Conservation (phyloP, 176 grass and related monocot species). For the Calamus simplicifolius region DNA sequence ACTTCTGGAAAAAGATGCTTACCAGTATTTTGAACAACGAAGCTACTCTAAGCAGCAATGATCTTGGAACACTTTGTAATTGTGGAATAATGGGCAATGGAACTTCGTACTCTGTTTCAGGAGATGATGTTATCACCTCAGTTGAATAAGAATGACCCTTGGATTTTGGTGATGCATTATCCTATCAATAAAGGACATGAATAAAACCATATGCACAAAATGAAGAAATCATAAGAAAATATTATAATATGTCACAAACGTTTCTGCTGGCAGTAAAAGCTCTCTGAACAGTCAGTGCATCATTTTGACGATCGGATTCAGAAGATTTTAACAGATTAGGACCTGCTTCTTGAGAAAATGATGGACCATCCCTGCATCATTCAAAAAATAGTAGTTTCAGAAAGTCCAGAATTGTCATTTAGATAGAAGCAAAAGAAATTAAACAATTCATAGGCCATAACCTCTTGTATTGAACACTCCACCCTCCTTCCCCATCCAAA, state of each 20-base stretch:
- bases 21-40: slow-evolving; percentile 95
- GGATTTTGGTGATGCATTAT: slow-evolving; percentile 47
- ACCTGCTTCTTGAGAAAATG: slow-evolving; percentile 45
- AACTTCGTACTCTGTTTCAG: slow-evolving; percentile 29
- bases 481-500: slow-evolving; percentile 93
- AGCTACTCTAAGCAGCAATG: slow-evolving; percentile 57
- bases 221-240: slow-evolving; percentile 6
- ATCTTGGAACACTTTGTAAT: slow-evolving; percentile 43
- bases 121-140: slow-evolving; percentile 61
- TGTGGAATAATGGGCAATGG: slow-evolving; percentile 37
- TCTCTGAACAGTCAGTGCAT: slow-evolving; percentile 80
- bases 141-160: slow-evolving; percentile 59
- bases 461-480: slow-evolving; percentile 89
- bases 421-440: slow-evolving; percentile 11
- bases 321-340: slow-evolving; percentile 33
- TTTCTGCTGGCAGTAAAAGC: slow-evolving; percentile 69
- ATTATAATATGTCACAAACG: slow-evolving; percentile 31
- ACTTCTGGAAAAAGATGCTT: slow-evolving; percentile 9
- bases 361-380: slow-evolving; percentile 55
- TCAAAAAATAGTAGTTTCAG: slow-evolving; percentile 11
- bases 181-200: slow-evolving; percentile 25
- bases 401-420: slow-evolving; percentile 9
- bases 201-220: neutral
- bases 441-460: slow-evolving; percentile 19
- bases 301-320: slow-evolving; percentile 71